These are phyloP conservation scores for Erigeron canadensis DNA, from an alignment of 129 eudicot genomes.

Conservation along the genomic window DNA sequence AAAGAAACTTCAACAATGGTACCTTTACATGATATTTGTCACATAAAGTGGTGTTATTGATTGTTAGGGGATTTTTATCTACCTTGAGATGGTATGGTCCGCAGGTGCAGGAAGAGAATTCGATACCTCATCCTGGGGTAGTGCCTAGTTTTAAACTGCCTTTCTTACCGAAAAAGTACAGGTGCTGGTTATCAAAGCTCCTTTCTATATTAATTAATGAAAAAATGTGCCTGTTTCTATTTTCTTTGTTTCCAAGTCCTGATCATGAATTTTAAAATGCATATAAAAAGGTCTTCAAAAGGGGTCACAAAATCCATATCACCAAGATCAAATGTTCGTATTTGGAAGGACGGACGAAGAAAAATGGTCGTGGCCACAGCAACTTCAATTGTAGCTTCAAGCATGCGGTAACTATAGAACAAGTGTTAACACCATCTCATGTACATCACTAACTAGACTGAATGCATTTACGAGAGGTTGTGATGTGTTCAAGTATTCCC, in stretches of 20 bases:
- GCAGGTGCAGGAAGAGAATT: constrained; percentile 68
- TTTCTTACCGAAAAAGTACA: constrained; percentile 22
- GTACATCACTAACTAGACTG: not conserved
- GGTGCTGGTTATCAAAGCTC: not conserved
- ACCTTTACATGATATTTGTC: not conserved
- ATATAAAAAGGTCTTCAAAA: not conserved
- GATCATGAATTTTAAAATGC: not conserved
- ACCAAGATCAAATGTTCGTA: not conserved
- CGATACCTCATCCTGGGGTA: constrained; percentile 63
- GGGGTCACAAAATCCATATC: not conserved
- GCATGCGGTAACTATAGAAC: constrained; percentile 9
- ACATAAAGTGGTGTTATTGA: not conserved
- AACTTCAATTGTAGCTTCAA: constrained; percentile 16
- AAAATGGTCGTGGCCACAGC: not conserved
- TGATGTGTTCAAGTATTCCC: too few relatives aligned
- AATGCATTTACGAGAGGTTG: not conserved
- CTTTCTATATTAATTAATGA: not conserved
- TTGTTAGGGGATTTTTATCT: not conserved
- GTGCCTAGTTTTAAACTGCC: constrained; percentile 57
- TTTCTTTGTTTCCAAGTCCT: constrained; percentile 8
- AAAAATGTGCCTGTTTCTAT: not conserved
- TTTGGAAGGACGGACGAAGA: not conserved
- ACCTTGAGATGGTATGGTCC: not conserved
- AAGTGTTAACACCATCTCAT: not conserved
- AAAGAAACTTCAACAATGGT: constrained; percentile 50